Evolutionary conservation across 2,329 filamentous ascomycete genomes (phyloP).

Genomic region (Ophiostoma tasmaniense): DNA sequence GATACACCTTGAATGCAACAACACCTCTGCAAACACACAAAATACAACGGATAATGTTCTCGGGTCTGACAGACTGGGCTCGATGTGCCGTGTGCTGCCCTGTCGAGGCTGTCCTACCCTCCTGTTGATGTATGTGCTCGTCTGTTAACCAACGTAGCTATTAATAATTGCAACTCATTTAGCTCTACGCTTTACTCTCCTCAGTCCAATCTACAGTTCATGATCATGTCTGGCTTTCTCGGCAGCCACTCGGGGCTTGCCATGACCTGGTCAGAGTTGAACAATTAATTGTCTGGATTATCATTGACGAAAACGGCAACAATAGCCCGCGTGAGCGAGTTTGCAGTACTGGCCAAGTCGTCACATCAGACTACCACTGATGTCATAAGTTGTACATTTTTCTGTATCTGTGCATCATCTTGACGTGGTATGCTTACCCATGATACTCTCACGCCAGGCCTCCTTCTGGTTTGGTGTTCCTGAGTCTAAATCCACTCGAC

Average conservation of each 20-base stretch:
- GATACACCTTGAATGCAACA: background rate
- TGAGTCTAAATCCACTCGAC: background rate
- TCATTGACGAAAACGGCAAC: background rate
- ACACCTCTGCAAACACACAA: background rate
- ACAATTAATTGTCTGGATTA: too few relatives aligned
- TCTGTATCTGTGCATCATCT: background rate
- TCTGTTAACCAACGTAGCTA: too few relatives aligned
- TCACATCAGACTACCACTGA: background rate
- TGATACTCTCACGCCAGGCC: background rate
- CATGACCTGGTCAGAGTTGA: background rate
- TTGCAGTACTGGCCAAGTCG: background rate
- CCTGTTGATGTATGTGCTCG: background rate
- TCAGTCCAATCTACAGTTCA: background rate
- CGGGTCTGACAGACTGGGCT: background rate
- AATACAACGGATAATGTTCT: background rate
- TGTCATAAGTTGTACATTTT: background rate
- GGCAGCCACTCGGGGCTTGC: constrained; percentile 1
- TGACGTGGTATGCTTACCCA: background rate
- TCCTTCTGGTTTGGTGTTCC: background rate
- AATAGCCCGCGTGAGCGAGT: background rate
- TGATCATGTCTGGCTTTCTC: background rate
- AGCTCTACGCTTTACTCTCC: too few relatives aligned
- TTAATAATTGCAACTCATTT: too few relatives aligned
- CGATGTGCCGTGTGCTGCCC: background rate
- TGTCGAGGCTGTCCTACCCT: background rate